These are phyloP conservation scores for Cordyceps fumosorosea DNA, from an alignment of 2,329 filamentous ascomycete genomes.

Conservation along the genomic window DNA sequence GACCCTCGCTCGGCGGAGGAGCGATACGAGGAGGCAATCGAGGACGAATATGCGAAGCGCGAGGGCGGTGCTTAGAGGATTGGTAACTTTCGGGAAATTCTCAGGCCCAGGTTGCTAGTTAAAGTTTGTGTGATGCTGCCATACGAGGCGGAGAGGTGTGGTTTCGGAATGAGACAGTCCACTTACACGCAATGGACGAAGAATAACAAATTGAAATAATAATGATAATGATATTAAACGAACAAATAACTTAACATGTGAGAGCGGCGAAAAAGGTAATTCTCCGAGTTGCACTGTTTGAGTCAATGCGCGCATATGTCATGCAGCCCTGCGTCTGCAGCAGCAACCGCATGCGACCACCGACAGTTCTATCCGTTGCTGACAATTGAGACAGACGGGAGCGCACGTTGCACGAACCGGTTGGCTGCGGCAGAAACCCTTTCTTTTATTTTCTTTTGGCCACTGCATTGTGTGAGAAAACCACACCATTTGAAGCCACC, in stretches of 20 bases:
- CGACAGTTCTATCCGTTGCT: neutral
- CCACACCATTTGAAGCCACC: neutral
- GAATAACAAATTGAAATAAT: neutral
- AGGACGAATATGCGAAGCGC: constrained; percentile 58
- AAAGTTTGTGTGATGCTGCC: neutral
- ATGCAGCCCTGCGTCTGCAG: neutral
- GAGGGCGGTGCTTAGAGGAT: constrained; percentile 50
- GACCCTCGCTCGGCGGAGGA: constrained; percentile 54
- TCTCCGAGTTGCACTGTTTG: neutral
- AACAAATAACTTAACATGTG: neutral
- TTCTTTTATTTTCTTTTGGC: neutral
- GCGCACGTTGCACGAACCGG: neutral
- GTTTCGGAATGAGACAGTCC: constrained; percentile 8
- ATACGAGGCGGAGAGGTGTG: constrained; percentile 1
- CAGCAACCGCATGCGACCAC: neutral
- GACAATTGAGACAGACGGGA: neutral
- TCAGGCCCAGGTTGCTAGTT: neutral
- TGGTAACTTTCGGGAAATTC: neutral
- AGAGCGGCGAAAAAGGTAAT: neutral
- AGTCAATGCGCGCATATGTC: neutral
- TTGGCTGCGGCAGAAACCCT: neutral
- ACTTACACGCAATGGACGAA: neutral
- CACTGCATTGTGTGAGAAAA: neutral
- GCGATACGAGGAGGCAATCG: constrained; percentile 54
- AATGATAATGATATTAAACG: neutral